Conservation (phyloP, 257 asterid species). For the Solanum tarapatanum region DNA sequence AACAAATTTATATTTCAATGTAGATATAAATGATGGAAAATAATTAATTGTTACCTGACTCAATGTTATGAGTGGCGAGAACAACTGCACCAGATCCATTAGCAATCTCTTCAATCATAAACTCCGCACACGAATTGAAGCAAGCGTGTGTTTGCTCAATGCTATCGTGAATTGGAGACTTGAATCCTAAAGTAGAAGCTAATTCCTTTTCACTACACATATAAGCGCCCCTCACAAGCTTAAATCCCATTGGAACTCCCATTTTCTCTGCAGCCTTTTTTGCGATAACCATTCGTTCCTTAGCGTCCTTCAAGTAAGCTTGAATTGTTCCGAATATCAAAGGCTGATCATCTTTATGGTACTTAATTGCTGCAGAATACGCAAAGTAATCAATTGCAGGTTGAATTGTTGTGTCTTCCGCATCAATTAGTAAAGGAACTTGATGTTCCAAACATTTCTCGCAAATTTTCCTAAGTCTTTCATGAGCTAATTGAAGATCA, state of each 20-base stretch:
- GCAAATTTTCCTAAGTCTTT: constrained; percentile 39
- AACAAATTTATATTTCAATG: not conserved
- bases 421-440: constrained; percentile 62
- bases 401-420: constrained; percentile 69
- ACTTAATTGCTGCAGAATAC: constrained; percentile 43
- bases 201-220: constrained; percentile 39
- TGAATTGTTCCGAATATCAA: constrained; percentile 64
- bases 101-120: constrained; percentile 48
- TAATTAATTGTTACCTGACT: constrained; percentile 39
- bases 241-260: constrained; percentile 58
- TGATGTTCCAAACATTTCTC: constrained; percentile 19
- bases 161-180: constrained; percentile 49
- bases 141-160: constrained; percentile 48
- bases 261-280: constrained; percentile 44
- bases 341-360: constrained; percentile 32
- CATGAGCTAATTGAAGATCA: constrained; percentile 32
- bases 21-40: too few species aligned
- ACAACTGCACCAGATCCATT: constrained; percentile 58
- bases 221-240: constrained; percentile 81
- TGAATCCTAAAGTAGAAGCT: constrained; percentile 28
- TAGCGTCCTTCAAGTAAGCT: constrained; percentile 60
- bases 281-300: constrained; percentile 37
- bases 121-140: constrained; percentile 44
- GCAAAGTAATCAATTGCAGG: constrained; percentile 78
- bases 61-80: constrained; percentile 80